Evolutionary conservation across 2,329 filamentous ascomycete species (phyloP), one percentile per base, ranked within the genome.

Genomic region (Sclerotinia trifoliorum): DNA sequence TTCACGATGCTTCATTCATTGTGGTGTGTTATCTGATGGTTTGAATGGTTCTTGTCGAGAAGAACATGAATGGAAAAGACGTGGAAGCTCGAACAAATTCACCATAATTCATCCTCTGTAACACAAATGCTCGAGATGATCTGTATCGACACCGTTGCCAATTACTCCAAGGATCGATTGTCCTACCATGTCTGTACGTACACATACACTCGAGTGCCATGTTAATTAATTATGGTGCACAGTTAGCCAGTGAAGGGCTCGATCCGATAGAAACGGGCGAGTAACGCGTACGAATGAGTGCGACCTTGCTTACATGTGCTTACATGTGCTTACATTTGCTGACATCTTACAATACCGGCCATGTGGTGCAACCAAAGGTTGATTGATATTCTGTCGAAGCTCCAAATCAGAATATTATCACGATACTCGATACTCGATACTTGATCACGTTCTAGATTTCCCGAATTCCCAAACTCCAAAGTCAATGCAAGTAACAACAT

Each of bases 1-100:
- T 61, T 35, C 26, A 48, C 57, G 57, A 48, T 29, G 42, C n/a
- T n/a, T n/a, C n/a, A 10, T 56, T 42, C 54, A 24, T 58, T 42
- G 21, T 49, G 19, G 24, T 4, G 24, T 46, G 8, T 19, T 26
- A 29, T 60, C 29, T 15, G 42, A 26, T 44, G 17, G 17, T 60
- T 46, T 46, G 11, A 8, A 21, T 26, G 39, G 39, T 61, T 60
- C 13, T 26, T 13, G 24, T 10, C 11, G 2, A 57, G 35, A 42
- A 57, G 55, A 29, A 32, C 17, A 54, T 5, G 17, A 32, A 19
- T 29, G 26, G 51, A 21, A 32, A 21, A 17, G 17, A 32, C 32
- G 17, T 5, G 5, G 17, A 32, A 54, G 51, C n/a, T n/a, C n/a
- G n/a, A n/a, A n/a, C n/a, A n/a, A n/a, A n/a, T n/a, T n/a, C n/a